These are phyloP conservation scores for Botrytis fragariae DNA, from an alignment of 2,329 filamentous ascomycete species.

Conservation along the genomic window DNA sequence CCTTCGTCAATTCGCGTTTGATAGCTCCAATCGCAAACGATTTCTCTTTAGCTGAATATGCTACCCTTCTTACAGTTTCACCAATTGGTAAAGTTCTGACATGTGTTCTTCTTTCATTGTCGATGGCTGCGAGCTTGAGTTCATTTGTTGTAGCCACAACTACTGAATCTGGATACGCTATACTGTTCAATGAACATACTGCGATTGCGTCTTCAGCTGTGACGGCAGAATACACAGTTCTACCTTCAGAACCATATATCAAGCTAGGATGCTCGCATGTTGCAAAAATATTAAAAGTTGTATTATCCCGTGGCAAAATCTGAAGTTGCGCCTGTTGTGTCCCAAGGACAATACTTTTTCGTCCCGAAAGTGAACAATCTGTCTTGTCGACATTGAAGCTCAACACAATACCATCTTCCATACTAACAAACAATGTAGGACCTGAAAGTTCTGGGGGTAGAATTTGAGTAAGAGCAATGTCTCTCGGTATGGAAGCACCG, in stretches of 20 bases:
- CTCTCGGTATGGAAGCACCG: conserved; percentile 76
- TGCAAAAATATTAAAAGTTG: conserved; percentile 79
- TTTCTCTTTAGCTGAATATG: conserved; percentile 75
- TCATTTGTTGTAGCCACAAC: conserved; percentile 75
- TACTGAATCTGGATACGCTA: conserved; percentile 77
- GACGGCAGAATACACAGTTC: conserved; percentile 89
- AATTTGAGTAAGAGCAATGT: conserved; percentile 75
- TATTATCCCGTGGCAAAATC: conserved; percentile 65
- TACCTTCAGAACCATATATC: conserved; percentile 84
- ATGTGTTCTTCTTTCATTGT: conserved; percentile 83
- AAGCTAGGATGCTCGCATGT: conserved; percentile 92
- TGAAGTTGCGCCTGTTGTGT: conserved; percentile 82
- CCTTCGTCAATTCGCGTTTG: conserved; percentile 65
- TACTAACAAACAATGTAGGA: conserved; percentile 80
- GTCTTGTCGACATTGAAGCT: conserved; percentile 69
- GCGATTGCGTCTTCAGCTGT: conserved; percentile 82
- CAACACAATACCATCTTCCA: conserved; percentile 89
- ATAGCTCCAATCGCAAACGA: conserved; percentile 88
- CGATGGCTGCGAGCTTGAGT: conserved; percentile 76
- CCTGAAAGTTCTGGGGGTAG: conserved; percentile 57
- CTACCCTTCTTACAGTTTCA: conserved; percentile 81
- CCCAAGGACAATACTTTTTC: conserved; percentile 81
- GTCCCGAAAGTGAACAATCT: conserved; percentile 63
- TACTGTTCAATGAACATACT: conserved; percentile 78
- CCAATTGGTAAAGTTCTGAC: conserved; percentile 75